Base-by-base conservation (phyloP, 768 basidiomycete species). In the Megacollybia marginata region DNA sequence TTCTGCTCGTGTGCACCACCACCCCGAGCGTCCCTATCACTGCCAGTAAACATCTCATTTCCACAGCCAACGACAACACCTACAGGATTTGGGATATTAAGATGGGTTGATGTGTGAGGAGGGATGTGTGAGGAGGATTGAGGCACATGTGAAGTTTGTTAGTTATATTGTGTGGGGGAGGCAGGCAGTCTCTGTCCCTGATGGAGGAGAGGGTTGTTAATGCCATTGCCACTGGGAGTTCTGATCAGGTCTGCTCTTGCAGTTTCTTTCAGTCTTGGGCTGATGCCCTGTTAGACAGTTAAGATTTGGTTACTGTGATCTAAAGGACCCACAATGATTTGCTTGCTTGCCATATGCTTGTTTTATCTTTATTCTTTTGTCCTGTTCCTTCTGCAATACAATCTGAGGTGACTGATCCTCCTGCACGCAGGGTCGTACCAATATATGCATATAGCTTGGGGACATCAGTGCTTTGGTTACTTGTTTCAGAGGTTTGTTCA, bases 21-120 rank as follows among this genome's bases (percentile, higher is more conserved):
- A n/a, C n/a, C n/a, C n/a, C n/a, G n/a, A n/a, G n/a, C n/a, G n/a
- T n/a, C n/a, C n/a, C n/a, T n/a, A n/a, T n/a, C n/a, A n/a, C n/a
- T n/a, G n/a, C n/a, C n/a, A n/a, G n/a, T n/a, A n/a, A 83, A 57
- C 76, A 74, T 57, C 69, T 88, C 9, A 68, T 88, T 9, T 83
- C 84, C 6, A 83, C 80, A 2, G 78, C 80, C 10, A 85, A 87
- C 62, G 84, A 87, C 71, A 78, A 83, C 62, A 80, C 83, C 13
- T 74, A 86, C 50, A 79, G 82, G 13, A 71, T 86, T 3, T 87
- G 86, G 85, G 85, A 88, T 51, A 62, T 87, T 34, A 68, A 71
- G 23, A 79, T 79, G 3, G 86, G 85, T 0, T 69, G 84, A 46
- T 85, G 82, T 55, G 69, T 74, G 51, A n/a, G n/a, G n/a, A n/a